Percentiles rank a stretch among this genome's conserved stretches.
Evolutionary conservation across 768 basidiomycete genomes (phyloP).

Genomic region (Astraeus odoratus): DNA sequence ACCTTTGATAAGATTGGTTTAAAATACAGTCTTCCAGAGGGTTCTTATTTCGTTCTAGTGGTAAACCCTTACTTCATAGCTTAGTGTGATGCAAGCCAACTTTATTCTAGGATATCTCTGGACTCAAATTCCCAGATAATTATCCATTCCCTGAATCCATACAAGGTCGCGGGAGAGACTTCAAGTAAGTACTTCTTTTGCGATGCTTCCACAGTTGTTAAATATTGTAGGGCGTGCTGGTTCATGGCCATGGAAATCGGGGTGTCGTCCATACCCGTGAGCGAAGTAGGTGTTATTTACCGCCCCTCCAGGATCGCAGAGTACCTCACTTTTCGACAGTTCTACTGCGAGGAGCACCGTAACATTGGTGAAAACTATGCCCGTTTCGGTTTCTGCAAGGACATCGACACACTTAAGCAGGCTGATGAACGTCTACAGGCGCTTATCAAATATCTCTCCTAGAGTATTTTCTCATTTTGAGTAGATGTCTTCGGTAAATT

Average conservation of each 20-base stretch:
- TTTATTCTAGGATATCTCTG: constrained; percentile 58
- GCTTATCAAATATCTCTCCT: constrained; percentile 57
- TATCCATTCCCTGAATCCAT: constrained; percentile 77
- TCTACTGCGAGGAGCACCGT: constrained; percentile 86
- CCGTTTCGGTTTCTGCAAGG: constrained; percentile 96
- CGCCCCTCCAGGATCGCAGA: not conserved
- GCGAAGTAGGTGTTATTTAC: constrained; percentile 59
- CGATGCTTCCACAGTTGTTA: constrained; percentile 4
- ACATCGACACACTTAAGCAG: constrained; percentile 69
- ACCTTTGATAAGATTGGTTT: constrained; percentile 81
- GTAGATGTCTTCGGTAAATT: not conserved
- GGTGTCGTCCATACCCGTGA: constrained; percentile 90
- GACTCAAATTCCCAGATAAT: constrained; percentile 72
- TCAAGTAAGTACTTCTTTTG: constrained; percentile 46
- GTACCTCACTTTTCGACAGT: constrained; percentile 39
- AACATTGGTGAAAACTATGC: constrained; percentile 80
- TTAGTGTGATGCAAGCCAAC: not conserved
- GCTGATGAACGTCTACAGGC: constrained; percentile 81
- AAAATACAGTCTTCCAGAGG: constrained; percentile 83
- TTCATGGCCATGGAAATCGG: constrained; percentile 88
- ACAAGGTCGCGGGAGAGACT: constrained; percentile 78
- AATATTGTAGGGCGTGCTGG: constrained; percentile 71
- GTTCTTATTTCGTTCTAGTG: constrained; percentile 85
- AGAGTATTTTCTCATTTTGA: constrained; percentile 4
- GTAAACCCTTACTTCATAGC: constrained; percentile 32